A percentile compares a stretch with the other conserved stretches of the same genome.
phyloP scores from a whole-genome alignment of 2,329 filamentous ascomycete species.

The Pseudogymnoascus verrucosus region DNA sequence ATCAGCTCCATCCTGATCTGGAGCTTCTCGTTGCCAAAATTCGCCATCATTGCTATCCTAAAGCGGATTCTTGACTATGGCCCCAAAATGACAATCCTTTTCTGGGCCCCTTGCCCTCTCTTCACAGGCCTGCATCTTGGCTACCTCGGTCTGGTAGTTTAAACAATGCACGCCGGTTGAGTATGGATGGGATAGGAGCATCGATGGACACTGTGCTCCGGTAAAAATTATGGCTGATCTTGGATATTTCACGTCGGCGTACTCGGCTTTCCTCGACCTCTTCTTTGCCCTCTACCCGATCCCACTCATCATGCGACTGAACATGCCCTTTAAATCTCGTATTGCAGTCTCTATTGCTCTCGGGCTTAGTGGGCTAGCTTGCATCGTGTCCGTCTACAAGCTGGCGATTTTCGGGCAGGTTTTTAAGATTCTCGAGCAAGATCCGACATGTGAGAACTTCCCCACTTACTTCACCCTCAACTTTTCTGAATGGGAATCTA shows the following conservation, averaged over 20 bases:
- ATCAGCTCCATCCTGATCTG: conserved; percentile 27
- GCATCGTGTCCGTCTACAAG: conserved; percentile 26
- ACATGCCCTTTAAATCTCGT: conserved; percentile 25
- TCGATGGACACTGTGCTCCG: conserved; percentile 21
- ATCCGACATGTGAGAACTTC: conserved; percentile 25
- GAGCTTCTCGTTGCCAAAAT: conserved; percentile 30
- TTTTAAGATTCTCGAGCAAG: conserved; percentile 19
- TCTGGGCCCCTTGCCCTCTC: conserved; percentile 27
- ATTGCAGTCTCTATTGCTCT: conserved; percentile 22
- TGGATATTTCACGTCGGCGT: conserved; percentile 26
- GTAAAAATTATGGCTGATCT: conserved; percentile 20
- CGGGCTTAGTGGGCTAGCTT: conserved; percentile 23
- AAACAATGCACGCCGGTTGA: conserved; percentile 25
- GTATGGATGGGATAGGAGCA: conserved; percentile 24
- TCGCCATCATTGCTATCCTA: conserved; percentile 28
- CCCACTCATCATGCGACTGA: conserved; percentile 27
- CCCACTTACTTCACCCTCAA: not conserved
- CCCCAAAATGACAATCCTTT: conserved; percentile 23
- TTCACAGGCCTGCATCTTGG: conserved; percentile 27
- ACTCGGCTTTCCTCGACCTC: conserved; percentile 27
- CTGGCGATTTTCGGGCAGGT: conserved; percentile 22
- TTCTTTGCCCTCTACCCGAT: conserved; percentile 29
- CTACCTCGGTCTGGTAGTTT: conserved; percentile 27
- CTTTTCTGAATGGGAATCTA: conserved; percentile 9
- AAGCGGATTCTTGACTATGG: conserved; percentile 28